These are phyloP conservation scores for Kitagawia praeruptora DNA, from an alignment of 129 eudicot genomes.

Conservation along the genomic window DNA sequence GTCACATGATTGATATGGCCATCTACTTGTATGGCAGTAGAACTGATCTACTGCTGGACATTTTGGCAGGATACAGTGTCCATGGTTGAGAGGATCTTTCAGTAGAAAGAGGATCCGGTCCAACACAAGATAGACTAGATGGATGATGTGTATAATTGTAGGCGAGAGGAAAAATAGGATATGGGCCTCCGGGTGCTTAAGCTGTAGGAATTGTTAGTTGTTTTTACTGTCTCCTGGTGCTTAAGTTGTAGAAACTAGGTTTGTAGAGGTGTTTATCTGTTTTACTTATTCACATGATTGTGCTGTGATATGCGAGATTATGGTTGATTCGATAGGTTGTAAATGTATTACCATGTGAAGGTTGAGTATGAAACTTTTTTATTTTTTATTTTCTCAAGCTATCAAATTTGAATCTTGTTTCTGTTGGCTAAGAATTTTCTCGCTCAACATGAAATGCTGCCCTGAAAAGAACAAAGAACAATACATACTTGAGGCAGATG, in stretches of 20 bases:
- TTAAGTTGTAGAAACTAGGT: conserved; percentile 22
- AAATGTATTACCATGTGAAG: conserved; percentile 22
- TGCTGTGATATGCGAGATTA: conserved; percentile 3
- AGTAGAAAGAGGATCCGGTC: neutral
- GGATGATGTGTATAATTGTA: conserved; percentile 30
- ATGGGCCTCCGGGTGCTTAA: conserved; percentile 14
- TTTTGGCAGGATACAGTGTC: conserved; percentile 33
- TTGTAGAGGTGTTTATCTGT: conserved; percentile 33
- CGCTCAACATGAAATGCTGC: neutral
- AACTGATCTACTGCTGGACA: neutral
- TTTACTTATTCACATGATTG: conserved; percentile 9
- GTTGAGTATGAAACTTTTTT: neutral
- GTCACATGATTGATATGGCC: neutral
- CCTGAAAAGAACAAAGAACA: neutral
- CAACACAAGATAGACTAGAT: neutral
- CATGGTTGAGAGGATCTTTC: conserved; percentile 27
- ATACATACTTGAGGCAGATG: neutral
- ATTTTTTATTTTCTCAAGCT: neutral
- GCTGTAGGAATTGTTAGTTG: conserved; percentile 15
- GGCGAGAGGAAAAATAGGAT: conserved; percentile 20
- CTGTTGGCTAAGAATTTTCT: neutral
- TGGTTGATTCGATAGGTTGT: conserved; percentile 12
- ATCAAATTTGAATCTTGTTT: neutral
- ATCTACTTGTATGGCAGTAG: neutral
- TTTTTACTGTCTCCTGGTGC: conserved; percentile 12